Base-by-base conservation (phyloP, 73 alveolate species). In the Paramecium sonneborni region DNA sequence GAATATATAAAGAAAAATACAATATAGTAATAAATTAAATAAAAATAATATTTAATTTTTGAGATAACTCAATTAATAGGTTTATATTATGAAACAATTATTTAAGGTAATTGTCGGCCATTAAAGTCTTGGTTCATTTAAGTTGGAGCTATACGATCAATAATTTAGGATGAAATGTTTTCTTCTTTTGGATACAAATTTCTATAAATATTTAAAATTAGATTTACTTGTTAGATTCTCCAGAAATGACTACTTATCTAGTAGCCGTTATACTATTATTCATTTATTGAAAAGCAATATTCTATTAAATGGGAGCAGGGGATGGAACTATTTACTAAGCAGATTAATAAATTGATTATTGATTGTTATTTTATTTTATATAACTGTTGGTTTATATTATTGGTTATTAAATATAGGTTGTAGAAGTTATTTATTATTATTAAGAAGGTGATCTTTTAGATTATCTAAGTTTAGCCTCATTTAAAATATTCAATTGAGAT, bases 141-240 rank as follows among this genome's bases (percentile, higher is more conserved):
- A 30, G 12, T 52, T 0, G 68, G 68, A 52, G 32, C 32, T 52
- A 52, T 52, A 3, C 68, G 26, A 52, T 52, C 84, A 2, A 67
- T 6, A 11, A 30, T 30, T 7, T 67, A 26, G 12, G 84, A 67
- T 30, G 52, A 30, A 67, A 26, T 67, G 14, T 30, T 30, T 12
- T 32, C 84, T 67, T 67, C 84, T 67, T 67, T 30, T 5, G 84
- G 84, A 67, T 67, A 67, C 9, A 67, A 30, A 67, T 67, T 67
- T 26, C 84, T 67, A 30, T 24, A 23, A 1, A 18, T 0, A 18
- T 1, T 18, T 52, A 52, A 48, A 52, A 15, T 30, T 67, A 15
- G 15, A 43, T n/a, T 67, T 67, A 32, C 44, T 32, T 32, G 0
- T 24, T 5, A 30, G 84, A 30, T 3, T 30, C 84, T 14, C 24